Percentiles rank a stretch among this genome's conserved stretches.
Conservation (phyloP, 2,329 filamentous ascomycete genomes). For the Huntiella savannae region DNA sequence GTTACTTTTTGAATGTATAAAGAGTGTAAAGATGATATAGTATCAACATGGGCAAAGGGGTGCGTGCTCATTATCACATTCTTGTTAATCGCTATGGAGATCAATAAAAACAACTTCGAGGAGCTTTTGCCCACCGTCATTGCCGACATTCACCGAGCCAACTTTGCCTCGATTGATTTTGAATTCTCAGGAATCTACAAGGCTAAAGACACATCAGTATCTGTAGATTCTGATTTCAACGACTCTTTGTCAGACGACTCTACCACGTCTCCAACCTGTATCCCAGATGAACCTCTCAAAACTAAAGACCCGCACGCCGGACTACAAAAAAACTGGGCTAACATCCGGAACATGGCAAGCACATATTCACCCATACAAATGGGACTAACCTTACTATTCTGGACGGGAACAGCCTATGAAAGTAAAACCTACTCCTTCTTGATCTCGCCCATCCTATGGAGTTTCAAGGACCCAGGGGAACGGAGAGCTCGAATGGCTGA, state of each 20-base stretch:
- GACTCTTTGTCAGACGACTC: too few species aligned
- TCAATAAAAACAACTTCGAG: constrained; percentile 13
- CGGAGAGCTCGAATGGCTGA: background rate
- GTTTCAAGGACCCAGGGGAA: background rate
- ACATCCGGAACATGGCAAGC: constrained; percentile 16
- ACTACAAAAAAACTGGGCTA: constrained; percentile 15
- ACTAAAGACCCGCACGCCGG: too few species aligned
- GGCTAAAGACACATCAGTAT: background rate
- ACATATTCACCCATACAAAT: constrained; percentile 20
- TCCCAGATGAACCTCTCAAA: too few species aligned
- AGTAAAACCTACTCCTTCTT: constrained; percentile 17
- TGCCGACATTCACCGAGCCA: constrained; percentile 15
- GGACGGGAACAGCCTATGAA: constrained; percentile 12
- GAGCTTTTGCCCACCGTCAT: constrained; percentile 17
- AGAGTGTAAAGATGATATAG: too few species aligned
- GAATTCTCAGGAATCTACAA: constrained; percentile 21
- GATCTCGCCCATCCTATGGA: constrained; percentile 16
- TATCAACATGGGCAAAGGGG: too few species aligned
- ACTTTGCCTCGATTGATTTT: constrained; percentile 20
- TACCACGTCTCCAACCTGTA: too few species aligned
- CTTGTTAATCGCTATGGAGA: constrained; percentile 11
- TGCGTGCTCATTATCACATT: too few species aligned
- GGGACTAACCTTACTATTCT: constrained; percentile 19
- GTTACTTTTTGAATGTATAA: too few species aligned
- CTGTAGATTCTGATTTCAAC: too few species aligned